phyloP scores from a whole-genome alignment of 2,329 filamentous ascomycete species.

The Fusarium cyanostomum region DNA sequence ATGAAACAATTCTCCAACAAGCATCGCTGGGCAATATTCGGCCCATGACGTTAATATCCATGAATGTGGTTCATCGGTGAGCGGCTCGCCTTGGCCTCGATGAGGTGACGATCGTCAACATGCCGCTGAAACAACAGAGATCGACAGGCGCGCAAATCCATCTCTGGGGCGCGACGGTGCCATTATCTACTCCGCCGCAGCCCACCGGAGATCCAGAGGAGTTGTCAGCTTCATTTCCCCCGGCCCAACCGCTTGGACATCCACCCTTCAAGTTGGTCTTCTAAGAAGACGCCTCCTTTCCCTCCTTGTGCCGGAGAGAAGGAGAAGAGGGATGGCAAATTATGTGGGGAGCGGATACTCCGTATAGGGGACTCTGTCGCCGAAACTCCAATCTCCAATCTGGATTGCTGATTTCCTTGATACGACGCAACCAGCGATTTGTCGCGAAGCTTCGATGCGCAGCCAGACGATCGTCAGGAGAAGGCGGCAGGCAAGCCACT shows the following conservation, averaged over 20 bases:
- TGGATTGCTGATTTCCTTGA: slow-evolving; percentile 22
- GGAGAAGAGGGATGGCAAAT: neutral
- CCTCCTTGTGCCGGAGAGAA: slow-evolving; percentile 36
- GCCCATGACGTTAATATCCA: slow-evolving; percentile 24
- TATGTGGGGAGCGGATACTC: slow-evolving; percentile 9
- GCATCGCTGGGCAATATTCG: slow-evolving; percentile 12
- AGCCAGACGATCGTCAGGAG: slow-evolving; percentile 39
- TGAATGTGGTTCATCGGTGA: slow-evolving; percentile 8
- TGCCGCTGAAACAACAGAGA: slow-evolving; percentile 28
- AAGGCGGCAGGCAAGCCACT: slow-evolving; percentile 36
- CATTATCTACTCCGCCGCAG: slow-evolving; percentile 29
- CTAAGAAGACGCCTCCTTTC: neutral
- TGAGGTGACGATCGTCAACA: slow-evolving; percentile 34
- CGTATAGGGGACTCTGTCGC: slow-evolving; percentile 6
- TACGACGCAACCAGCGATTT: slow-evolving; percentile 22
- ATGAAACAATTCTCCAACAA: slow-evolving; percentile 6
- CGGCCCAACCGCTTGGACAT: neutral
- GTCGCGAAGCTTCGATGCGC: slow-evolving; percentile 31
- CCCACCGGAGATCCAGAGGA: slow-evolving; percentile 4
- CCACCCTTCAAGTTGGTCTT: neutral
- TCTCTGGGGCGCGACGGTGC: slow-evolving; percentile 18
- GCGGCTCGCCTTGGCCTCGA: slow-evolving; percentile 14
- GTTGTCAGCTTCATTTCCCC: slow-evolving; percentile 39
- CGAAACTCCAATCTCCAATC: slow-evolving; percentile 1
- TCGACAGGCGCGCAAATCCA: slow-evolving; percentile 18